These are phyloP conservation scores for Oryza nivara DNA, from an alignment of 176 grass and related monocot species.

Conservation along the genomic window DNA sequence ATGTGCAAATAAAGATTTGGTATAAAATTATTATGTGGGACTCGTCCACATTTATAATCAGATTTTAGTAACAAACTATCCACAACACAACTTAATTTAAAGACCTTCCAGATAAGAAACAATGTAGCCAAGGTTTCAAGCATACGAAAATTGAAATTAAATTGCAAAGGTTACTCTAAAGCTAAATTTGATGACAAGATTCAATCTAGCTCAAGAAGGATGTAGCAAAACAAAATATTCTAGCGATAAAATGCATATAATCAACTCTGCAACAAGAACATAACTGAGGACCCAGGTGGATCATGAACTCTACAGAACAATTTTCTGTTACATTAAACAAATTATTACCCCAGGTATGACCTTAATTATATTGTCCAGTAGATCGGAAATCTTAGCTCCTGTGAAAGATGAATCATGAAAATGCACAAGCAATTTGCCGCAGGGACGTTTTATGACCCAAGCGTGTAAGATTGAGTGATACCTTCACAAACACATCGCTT, in stretches of 20 bases:
- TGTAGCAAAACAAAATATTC: background rate
- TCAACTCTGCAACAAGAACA: background rate
- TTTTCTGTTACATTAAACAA: background rate
- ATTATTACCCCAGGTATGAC: background rate
- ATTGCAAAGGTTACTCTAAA: slow-evolving; percentile 5
- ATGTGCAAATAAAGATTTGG: slow-evolving; percentile 24
- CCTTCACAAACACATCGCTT: background rate
- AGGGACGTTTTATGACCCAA: background rate
- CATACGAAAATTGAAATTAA: background rate
- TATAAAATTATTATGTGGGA: slow-evolving; percentile 24
- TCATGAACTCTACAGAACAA: background rate
- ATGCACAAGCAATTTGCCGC: slow-evolving; percentile 6
- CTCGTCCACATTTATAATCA: background rate
- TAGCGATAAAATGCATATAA: background rate
- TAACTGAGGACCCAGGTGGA: background rate
- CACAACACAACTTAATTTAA: slow-evolving; percentile 4
- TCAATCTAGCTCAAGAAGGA: slow-evolving; percentile 10
- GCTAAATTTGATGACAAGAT: background rate
- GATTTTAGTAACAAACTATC: background rate
- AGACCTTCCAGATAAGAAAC: background rate
- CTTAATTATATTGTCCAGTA: background rate
- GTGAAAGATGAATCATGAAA: slow-evolving; percentile 22
- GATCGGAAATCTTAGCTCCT: slow-evolving; percentile 9
- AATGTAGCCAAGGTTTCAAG: background rate
- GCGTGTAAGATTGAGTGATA: background rate